A percentile compares a stretch with the other conserved stretches of the same genome.
Conservation (phyloP, 345 rosid species). For the Brassica rapa region DNA sequence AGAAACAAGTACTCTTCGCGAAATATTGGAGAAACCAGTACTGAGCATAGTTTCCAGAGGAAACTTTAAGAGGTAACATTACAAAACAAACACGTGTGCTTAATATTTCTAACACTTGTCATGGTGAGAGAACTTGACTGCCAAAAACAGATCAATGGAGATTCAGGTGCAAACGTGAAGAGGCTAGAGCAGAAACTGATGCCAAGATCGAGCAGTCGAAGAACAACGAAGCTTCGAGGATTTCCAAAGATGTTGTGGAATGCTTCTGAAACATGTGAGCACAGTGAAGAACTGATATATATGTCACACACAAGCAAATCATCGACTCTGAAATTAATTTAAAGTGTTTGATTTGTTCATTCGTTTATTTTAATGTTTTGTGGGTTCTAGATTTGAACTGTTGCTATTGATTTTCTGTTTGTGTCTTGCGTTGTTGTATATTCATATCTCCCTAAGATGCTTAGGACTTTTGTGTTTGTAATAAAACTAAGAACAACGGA, state of each 20-base stretch:
- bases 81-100: background rate
- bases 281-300: slow-evolving; percentile 44
- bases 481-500: slow-evolving; percentile 27
- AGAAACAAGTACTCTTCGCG: no score
- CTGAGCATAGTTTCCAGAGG: slow-evolving; percentile 71
- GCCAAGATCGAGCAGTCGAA: slow-evolving; percentile 65
- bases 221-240: slow-evolving; percentile 54
- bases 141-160: slow-evolving; percentile 68
- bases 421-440: background rate
- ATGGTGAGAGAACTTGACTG: slow-evolving; percentile 5
- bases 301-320: slow-evolving; percentile 13
- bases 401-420: slow-evolving; percentile 1
- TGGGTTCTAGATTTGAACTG: background rate
- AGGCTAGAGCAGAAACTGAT: slow-evolving; percentile 80
- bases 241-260: slow-evolving; percentile 61
- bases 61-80: slow-evolving; percentile 61
- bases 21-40: slow-evolving; percentile 39
- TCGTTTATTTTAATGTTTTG: slow-evolving; percentile 1
- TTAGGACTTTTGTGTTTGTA: slow-evolving; percentile 11
- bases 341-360: slow-evolving; percentile 11
- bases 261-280: slow-evolving; percentile 63
- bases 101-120: background rate
- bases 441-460: slow-evolving; percentile 2
- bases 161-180: slow-evolving; percentile 87
- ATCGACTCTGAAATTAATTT: slow-evolving; percentile 9